Conservation (phyloP, 192 early-diverging fungal genomes). For the Backusella mclennaniae region DNA sequence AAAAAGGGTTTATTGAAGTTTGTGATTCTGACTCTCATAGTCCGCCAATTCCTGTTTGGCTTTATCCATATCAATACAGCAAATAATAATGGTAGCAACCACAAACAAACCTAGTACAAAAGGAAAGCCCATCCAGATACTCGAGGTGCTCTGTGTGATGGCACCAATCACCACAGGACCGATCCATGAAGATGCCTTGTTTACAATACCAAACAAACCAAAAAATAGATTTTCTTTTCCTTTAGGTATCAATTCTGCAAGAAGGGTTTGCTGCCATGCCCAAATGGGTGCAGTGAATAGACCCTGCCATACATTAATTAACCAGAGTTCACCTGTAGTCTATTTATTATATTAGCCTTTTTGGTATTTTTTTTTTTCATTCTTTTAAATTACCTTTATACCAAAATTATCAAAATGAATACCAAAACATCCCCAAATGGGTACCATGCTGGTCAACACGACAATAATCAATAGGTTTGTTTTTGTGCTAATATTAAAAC, state of each 20-base stretch:
- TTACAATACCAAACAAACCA: conserved; percentile 42
- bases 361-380: neutral
- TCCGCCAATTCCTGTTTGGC: conserved; percentile 20
- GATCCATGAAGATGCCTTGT: conserved; percentile 39
- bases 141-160: conserved; percentile 27
- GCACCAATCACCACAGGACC: conserved; percentile 39
- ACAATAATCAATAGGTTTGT: conserved; percentile 38
- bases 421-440: conserved; percentile 40
- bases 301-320: conserved; percentile 57
- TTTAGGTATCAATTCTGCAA: conserved; percentile 38
- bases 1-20: neutral
- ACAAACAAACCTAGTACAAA: conserved; percentile 13
- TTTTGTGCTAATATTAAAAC: conserved; percentile 37
- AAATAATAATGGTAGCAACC: conserved; percentile 12
- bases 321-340: conserved; percentile 55
- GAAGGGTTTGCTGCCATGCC: conserved; percentile 41
- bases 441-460: conserved; percentile 31
- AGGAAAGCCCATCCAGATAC: conserved; percentile 25
- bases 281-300: conserved; percentile 60
- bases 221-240: conserved; percentile 46
- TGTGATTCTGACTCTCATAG: neutral
- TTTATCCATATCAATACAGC: conserved; percentile 19
- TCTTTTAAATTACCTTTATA: conserved; percentile 23
- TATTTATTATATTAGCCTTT: neutral
- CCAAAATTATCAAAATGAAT: conserved; percentile 50